These are phyloP conservation scores for Alternaria triticina DNA, from an alignment of 2,329 filamentous ascomycete genomes.

Conservation along the genomic window DNA sequence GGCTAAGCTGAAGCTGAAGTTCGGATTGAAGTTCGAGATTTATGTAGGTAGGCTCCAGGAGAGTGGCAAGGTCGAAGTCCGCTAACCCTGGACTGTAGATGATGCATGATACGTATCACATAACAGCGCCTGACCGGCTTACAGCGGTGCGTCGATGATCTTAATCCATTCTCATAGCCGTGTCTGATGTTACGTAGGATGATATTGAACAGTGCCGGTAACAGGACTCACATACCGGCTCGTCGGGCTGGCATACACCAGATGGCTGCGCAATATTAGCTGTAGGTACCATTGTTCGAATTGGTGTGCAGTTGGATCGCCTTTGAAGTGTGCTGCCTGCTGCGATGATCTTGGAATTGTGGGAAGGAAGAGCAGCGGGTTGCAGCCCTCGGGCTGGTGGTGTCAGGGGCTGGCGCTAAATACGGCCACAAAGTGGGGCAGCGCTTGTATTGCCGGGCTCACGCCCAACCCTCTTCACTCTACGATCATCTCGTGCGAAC, in stretches of 20 bases:
- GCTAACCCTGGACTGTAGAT: constrained; percentile 9
- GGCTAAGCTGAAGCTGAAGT: constrained; percentile 1
- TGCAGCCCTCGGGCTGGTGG: background rate
- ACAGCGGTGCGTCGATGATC: background rate
- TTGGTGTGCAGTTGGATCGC: background rate
- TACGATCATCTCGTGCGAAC: background rate
- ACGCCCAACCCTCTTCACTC: background rate
- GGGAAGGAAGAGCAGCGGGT: background rate
- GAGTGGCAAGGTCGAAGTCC: background rate
- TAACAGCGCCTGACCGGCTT: constrained; percentile 1
- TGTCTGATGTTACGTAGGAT: no score
- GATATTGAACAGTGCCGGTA: background rate
- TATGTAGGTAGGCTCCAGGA: background rate
- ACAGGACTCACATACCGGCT: no score
- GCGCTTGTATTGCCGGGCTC: background rate
- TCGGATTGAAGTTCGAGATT: background rate
- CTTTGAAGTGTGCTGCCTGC: background rate
- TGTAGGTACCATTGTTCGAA: no score
- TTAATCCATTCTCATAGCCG: background rate
- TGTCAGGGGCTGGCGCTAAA: background rate
- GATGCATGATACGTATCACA: constrained; percentile 10
- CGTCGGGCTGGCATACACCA: no score
- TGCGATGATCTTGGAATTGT: background rate
- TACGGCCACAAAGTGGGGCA: background rate
- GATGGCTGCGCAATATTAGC: no score